Evolutionary conservation across 441 rosid genomes (phyloP).

Genomic region (Biscutella auriculata): DNA sequence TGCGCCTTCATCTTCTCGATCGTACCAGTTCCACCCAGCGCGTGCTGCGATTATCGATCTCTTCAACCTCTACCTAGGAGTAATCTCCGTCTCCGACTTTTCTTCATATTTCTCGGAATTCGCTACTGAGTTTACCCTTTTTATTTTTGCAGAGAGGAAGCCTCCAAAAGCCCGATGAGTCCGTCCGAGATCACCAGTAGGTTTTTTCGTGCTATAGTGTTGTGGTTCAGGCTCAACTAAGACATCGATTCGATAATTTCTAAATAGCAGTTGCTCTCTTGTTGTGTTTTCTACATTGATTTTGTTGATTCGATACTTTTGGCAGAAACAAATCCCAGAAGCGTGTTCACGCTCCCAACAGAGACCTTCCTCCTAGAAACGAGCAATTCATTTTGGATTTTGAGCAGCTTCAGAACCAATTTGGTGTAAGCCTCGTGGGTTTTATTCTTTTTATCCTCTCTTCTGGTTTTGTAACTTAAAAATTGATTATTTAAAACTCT

Average conservation of each 20-base stretch:
- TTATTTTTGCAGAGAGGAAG: conserved; percentile 40
- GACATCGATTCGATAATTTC: too few species aligned
- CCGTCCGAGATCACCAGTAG: conserved; percentile 66
- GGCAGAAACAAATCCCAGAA: conserved; percentile 73
- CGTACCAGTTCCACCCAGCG: conserved; percentile 57
- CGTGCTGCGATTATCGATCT: conserved; percentile 59
- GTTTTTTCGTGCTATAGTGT: conserved; percentile 5
- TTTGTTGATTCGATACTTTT: neutral
- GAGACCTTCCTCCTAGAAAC: conserved; percentile 78
- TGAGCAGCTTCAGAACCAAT: conserved; percentile 71
- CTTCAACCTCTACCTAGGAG: conserved; percentile 77
- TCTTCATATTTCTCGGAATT: neutral
- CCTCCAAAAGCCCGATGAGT: conserved; percentile 61
- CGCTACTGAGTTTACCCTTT: neutral
- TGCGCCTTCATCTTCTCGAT: conserved; percentile 42
- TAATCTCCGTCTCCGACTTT: conserved; percentile 6
- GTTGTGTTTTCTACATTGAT: too few species aligned
- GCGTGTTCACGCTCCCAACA: conserved; percentile 69
- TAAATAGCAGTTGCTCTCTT: too few species aligned
- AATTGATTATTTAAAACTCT: neutral
- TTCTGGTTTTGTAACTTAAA: neutral
- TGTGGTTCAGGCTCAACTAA: too few species aligned
- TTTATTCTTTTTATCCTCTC: neutral
- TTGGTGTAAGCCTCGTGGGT: conserved; percentile 32
- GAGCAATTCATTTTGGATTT: conserved; percentile 82